A percentile compares a stretch with the other conserved stretches of the same genome.
phyloP scores from a whole-genome alignment of 2,329 filamentous ascomycete species.

The Trichoderma arundinaceum region DNA sequence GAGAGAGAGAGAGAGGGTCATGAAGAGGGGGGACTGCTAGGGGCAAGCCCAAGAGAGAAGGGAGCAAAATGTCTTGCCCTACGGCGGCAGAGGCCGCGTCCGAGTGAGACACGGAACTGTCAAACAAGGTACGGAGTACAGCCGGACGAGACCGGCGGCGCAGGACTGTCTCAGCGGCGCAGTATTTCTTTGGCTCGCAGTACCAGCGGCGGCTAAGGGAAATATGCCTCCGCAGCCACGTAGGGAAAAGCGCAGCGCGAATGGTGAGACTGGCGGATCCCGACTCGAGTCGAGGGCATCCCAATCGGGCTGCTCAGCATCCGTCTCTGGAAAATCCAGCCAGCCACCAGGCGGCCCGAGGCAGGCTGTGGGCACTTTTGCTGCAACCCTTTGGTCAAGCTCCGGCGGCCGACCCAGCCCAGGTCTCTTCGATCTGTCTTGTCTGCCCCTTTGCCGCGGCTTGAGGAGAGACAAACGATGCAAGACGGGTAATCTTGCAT shows the following conservation, averaged over 20 bases:
- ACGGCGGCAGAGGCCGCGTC: slow-evolving; percentile 30
- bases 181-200: slow-evolving; percentile 4
- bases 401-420: not conserved
- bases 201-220: slow-evolving; percentile 1
- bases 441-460: not conserved
- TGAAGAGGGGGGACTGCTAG: not conserved
- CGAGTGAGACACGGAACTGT: slow-evolving; percentile 32
- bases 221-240: not conserved
- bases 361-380: slow-evolving; percentile 5
- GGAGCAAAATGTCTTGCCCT: slow-evolving; percentile 25
- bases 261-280: slow-evolving; percentile 16
- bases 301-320: slow-evolving; percentile 10
- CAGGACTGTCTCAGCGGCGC: slow-evolving; percentile 16
- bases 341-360: slow-evolving; percentile 21
- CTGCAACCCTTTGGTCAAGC: not conserved
- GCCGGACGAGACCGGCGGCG: not conserved
- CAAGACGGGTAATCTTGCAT: slow-evolving; percentile 13
- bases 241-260: slow-evolving; percentile 8
- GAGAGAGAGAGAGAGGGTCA: not conserved
- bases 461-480: not conserved
- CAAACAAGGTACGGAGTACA: slow-evolving; percentile 27
- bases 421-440: not conserved
- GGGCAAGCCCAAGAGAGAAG: not conserved
- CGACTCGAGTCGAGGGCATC: slow-evolving; percentile 12
- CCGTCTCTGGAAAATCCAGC: slow-evolving; percentile 22